Percentiles rank a stretch among this genome's conserved stretches.
These are phyloP conservation scores for Backusella sp. DNA, from an alignment of 192 early-diverging fungal species.

Conservation along the genomic window DNA sequence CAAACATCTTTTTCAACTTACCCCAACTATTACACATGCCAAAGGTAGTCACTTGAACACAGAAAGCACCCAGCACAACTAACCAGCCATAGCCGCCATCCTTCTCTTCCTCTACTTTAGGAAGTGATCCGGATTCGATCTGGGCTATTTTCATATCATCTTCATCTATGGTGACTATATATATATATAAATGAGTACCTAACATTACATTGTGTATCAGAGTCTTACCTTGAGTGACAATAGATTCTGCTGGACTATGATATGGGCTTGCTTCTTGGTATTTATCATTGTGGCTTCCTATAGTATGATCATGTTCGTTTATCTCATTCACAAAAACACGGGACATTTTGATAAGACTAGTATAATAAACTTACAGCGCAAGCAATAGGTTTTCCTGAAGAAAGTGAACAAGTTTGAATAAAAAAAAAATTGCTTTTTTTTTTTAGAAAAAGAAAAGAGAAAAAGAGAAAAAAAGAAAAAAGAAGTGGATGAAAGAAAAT, in stretches of 20 bases:
- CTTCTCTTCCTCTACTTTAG: slow-evolving; percentile 6
- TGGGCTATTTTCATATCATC: background rate
- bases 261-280: background rate
- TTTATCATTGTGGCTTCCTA: background rate
- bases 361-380: background rate
- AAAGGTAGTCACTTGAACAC: slow-evolving; percentile 30
- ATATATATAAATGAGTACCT: background rate
- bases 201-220: too few species aligned
- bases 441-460: too few species aligned
- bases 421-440: too few species aligned
- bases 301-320: slow-evolving; percentile 6
- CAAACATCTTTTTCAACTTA: background rate
- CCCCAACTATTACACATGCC: slow-evolving; percentile 8
- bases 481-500: too few species aligned
- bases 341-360: background rate
- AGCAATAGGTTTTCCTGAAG: background rate
- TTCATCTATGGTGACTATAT: background rate
- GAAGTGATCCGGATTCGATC: background rate
- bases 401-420: background rate
- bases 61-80: slow-evolving; percentile 42
- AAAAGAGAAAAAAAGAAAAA: too few species aligned
- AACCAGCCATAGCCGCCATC: slow-evolving; percentile 44
- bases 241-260: background rate
- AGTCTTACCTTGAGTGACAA: background rate
- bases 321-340: background rate